phyloP scores from a whole-genome alignment of 2,329 filamentous ascomycete species.

The Ascochyta viciae-villosae region DNA sequence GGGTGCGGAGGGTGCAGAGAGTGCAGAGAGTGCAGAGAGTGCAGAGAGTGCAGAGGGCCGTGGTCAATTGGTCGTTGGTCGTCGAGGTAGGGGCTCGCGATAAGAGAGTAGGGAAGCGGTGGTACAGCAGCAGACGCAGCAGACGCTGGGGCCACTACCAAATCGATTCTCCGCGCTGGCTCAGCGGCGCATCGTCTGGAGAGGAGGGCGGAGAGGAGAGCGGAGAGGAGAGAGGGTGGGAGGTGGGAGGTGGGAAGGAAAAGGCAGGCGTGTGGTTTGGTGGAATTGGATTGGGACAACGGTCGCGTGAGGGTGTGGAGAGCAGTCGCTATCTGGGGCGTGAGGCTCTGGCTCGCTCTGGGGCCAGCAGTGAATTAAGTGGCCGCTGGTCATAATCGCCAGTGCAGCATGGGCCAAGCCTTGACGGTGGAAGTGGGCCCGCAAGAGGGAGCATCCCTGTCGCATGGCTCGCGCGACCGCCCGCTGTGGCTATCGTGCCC shows the following conservation, averaged over 20 bases:
- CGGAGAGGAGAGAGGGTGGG: too few relatives aligned
- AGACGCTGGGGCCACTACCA: conserved; percentile 29
- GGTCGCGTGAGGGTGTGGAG: conserved; percentile 27
- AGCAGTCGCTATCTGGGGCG: conserved; percentile 11
- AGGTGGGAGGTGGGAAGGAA: not conserved
- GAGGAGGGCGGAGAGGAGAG: not conserved
- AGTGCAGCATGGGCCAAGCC: not conserved
- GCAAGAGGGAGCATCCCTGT: conserved; percentile 10
- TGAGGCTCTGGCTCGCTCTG: conserved; percentile 11
- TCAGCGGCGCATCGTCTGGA: conserved; percentile 31
- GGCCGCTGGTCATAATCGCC: conserved; percentile 13
- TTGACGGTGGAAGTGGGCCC: too few relatives aligned
- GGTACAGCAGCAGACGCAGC: conserved; percentile 40
- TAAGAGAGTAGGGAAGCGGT: conserved; percentile 41
- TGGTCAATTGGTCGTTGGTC: conserved; percentile 42
- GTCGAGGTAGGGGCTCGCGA: conserved; percentile 34
- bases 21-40: too few relatives aligned
- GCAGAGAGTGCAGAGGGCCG: not conserved
- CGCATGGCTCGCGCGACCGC: not conserved
- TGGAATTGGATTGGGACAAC: conserved; percentile 14
- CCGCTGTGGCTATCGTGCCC: conserved; percentile 5
- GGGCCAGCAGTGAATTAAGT: conserved; percentile 19
- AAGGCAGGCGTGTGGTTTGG: not conserved
- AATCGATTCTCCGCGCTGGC: conserved; percentile 23
- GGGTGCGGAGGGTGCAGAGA: too few relatives aligned